Evolutionary conservation across 345 rosid species (phyloP), one percentile per base, ranked within the genome.

Genomic region (Citrus glauca): DNA sequence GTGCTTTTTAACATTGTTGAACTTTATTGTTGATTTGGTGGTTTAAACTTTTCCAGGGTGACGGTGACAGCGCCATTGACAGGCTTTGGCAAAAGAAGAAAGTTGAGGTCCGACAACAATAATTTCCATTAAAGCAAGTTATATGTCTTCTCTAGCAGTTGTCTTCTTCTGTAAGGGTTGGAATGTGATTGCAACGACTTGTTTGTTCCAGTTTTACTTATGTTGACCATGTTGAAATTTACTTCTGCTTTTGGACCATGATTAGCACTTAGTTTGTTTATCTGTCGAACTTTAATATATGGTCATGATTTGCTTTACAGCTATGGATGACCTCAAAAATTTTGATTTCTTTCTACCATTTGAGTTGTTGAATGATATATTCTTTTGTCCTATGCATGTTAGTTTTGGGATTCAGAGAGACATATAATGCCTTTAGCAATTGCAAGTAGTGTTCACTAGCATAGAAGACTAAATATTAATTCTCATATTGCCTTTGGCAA

Each of bases 81-180:
- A 83, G 89, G 85, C 88, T 87, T 22, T 90, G 94, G 94, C 90
- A 85, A 74, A 89, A 87, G 86, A 90, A 86, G 87, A 85, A 69
- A 67, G 83, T 80, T 37, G 88, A 87, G 63, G 59, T 78, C 14
- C 79, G 79, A 22, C 87, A 87, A 74, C 77, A 77, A 63, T 73
- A 68, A 33, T 20, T 71, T 13, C 38, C 33, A 28, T 60, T 25
- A 14, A 6, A 16, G 70, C 56, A 2, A 20, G 16, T 57, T 40
- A 2, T 62, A 42, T 45, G 20, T 71, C 35, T 62, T 25, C 50
- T 22, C 33, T 2, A 45, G 61, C 50, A 0, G 63, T 40, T 56
- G 22, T 64, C 20, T 20, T 25, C 11, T 62, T 57, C 7, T 55
- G 66, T 45, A 17, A 40, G 24, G 40, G 62, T 22, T 16, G 38